Conservation (phyloP, 768 basidiomycete genomes). For the Scleroderma citrinum region DNA sequence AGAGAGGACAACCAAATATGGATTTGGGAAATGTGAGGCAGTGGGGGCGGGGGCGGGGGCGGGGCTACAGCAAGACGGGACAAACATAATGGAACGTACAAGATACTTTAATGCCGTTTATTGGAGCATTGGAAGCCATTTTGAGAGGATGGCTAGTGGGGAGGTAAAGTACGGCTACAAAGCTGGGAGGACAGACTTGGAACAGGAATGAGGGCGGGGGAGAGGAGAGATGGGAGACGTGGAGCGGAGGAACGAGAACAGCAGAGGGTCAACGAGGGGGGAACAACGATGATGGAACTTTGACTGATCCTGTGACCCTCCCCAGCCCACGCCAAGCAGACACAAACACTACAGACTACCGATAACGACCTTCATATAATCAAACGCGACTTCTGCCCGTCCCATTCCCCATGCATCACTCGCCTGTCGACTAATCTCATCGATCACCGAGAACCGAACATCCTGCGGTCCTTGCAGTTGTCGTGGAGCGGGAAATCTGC, state of each 20-base stretch:
- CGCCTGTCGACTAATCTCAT: constrained; percentile 61
- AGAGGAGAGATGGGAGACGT: constrained; percentile 1
- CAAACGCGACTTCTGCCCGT: constrained; percentile 48
- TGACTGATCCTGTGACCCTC: constrained; percentile 27
- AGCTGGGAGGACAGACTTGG: too few relatives aligned
- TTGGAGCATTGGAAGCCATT: constrained; percentile 75
- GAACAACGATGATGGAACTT: constrained; percentile 21
- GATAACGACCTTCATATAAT: constrained; percentile 47
- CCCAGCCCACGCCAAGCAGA: constrained; percentile 3
- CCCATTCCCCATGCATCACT: constrained; percentile 49
- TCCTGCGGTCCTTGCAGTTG: constrained; percentile 23
- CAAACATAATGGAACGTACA: constrained; percentile 45
- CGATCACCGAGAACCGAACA: constrained; percentile 40
- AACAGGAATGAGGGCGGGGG: not conserved
- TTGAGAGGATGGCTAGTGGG: constrained; percentile 13
- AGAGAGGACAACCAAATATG: constrained; percentile 25
- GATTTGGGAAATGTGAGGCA: constrained; percentile 12
- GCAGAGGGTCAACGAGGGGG: constrained; percentile 17
- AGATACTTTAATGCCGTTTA: constrained; percentile 85
- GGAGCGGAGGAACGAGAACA: not conserved
- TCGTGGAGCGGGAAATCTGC: constrained; percentile 51
- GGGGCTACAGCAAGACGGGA: constrained; percentile 1
- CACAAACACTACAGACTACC: constrained; percentile 24
- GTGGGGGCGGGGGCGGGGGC: not conserved
- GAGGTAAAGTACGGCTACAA: too few relatives aligned